Evolutionary conservation across 306 rosid genomes (phyloP).

Genomic region (Ceratonia siliqua): DNA sequence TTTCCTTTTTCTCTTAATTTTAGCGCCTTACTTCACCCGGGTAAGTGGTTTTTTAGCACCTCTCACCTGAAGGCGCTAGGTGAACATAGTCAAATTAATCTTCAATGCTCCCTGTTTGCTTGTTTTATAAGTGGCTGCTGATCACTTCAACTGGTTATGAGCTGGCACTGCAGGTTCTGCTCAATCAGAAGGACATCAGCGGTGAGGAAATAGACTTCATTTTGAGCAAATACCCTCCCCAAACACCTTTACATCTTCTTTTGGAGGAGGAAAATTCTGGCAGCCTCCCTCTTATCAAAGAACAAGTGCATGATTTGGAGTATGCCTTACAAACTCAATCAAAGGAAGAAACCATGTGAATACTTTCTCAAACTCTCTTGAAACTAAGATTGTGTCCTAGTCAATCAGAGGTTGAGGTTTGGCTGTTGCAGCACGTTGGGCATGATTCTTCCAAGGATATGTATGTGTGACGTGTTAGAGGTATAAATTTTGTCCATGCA

Average conservation of each 20-base stretch:
- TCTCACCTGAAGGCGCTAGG: too few relatives aligned
- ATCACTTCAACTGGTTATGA: constrained; percentile 7
- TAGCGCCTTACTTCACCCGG: too few relatives aligned
- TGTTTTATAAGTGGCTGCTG: not conserved
- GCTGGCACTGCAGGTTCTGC: constrained; percentile 72
- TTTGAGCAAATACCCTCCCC: constrained; percentile 79
- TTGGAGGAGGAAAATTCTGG: constrained; percentile 73
- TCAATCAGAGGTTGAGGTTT: constrained; percentile 21
- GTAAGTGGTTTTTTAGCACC: too few relatives aligned
- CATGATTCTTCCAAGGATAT: not conserved
- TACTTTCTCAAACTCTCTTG: constrained; percentile 19
- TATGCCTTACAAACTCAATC: constrained; percentile 52
- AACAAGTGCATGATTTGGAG: constrained; percentile 45
- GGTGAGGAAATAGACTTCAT: constrained; percentile 81
- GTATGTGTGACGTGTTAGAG: not conserved
- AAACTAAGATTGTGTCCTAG: constrained; percentile 5
- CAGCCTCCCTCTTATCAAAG: constrained; percentile 57
- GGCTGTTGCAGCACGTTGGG: constrained; percentile 15
- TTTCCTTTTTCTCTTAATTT: too few relatives aligned
- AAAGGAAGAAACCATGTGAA: constrained; percentile 51
- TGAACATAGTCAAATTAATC: constrained; percentile 22
- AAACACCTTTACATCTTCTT: constrained; percentile 65
- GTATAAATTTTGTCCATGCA: constrained; percentile 36
- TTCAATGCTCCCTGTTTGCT: constrained; percentile 5
- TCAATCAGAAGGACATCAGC: constrained; percentile 65